Conservation (phyloP, 2,329 filamentous ascomycete species). For the Aspergillus neoniger region DNA sequence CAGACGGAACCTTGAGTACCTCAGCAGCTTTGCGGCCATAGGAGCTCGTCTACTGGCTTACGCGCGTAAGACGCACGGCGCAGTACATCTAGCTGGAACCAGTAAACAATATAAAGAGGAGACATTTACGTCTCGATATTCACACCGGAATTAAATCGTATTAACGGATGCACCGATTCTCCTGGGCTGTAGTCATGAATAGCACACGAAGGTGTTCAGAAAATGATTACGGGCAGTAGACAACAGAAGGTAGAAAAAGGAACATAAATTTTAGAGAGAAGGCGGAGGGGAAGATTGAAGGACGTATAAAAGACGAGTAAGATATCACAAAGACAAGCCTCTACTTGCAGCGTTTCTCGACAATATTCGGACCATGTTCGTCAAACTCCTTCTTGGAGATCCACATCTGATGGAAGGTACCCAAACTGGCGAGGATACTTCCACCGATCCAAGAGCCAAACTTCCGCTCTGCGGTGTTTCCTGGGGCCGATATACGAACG, state of each 20-base stretch:
- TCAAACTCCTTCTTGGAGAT: slow-evolving; percentile 97
- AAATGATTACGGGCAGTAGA: not conserved
- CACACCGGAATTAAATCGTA: not conserved
- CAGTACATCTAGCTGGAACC: not conserved
- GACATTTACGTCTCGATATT: not conserved
- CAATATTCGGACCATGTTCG: slow-evolving; percentile 85
- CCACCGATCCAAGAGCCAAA: slow-evolving; percentile 97
- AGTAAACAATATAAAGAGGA: not conserved
- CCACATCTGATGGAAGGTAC: slow-evolving; percentile 99
- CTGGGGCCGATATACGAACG: slow-evolving; percentile 85
- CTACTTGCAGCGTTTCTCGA: slow-evolving; percentile 95
- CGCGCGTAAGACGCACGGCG: not conserved
- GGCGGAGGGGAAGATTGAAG: not conserved
- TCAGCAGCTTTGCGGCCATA: not conserved
- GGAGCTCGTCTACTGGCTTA: not conserved
- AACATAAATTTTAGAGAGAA: not conserved
- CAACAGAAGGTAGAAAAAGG: not conserved
- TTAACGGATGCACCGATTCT: not conserved
- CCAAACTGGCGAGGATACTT: slow-evolving; percentile 90
- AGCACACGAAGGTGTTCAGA: not conserved
- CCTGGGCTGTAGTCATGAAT: not conserved
- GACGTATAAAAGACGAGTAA: not conserved
- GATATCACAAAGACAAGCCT: not conserved
- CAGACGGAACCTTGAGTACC: not conserved
- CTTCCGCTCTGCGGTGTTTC: slow-evolving; percentile 81